Conservation (phyloP, 257 asterid genomes). For the Coffea eugenioides region DNA sequence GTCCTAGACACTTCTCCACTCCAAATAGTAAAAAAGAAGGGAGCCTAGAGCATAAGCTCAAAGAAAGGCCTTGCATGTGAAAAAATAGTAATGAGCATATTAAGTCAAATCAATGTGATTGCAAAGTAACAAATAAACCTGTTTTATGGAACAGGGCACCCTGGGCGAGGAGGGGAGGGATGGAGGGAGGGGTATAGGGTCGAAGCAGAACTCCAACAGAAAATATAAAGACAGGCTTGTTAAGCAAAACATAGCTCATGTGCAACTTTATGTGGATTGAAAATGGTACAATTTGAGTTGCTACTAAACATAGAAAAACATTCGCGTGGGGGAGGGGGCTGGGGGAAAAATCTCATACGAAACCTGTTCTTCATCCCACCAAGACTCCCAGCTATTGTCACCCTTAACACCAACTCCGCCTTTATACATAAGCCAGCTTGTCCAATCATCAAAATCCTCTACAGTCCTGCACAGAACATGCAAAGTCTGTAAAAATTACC, state of each 20-base stretch:
- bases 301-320: neutral
- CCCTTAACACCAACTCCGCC: slow-evolving; percentile 99
- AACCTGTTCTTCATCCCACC: slow-evolving; percentile 99
- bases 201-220: neutral
- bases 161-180: too few relatives aligned
- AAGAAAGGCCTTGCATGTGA: neutral
- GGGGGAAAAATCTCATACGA: neutral
- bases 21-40: neutral
- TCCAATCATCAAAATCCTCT: slow-evolving; percentile 99
- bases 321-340: too few relatives aligned
- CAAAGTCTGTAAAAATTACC: slow-evolving; percentile 8
- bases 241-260: too few relatives aligned
- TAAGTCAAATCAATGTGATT: neutral
- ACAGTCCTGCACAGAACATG: slow-evolving; percentile 64
- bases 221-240: neutral
- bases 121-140: too few relatives aligned
- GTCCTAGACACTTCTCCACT: neutral
- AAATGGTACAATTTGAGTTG: neutral
- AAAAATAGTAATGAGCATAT: neutral
- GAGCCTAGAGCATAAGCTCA: neutral
- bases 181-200: neutral
- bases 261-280: neutral
- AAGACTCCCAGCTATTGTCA: slow-evolving; percentile 96
- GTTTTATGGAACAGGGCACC: too few relatives aligned
- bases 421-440: slow-evolving; percentile 92